A percentile compares a stretch with the other conserved stretches of the same genome.
Conservation (phyloP, 371 early-diverging fungal genomes). For the Mortierella sp. region DNA sequence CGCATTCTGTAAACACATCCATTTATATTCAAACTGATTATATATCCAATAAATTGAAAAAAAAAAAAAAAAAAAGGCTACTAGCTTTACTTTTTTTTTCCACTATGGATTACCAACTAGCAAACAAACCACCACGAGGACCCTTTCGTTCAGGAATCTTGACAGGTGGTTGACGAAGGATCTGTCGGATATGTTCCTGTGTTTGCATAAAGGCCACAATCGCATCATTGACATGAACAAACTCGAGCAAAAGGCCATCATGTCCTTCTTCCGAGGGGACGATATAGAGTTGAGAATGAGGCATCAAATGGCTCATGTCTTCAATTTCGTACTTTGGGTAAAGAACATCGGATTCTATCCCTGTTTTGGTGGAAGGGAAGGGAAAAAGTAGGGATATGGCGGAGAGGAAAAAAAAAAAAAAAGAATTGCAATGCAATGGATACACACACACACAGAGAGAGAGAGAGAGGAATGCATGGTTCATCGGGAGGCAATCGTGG, state of each 20-base stretch:
- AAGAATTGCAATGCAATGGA: too few relatives aligned
- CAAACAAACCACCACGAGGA: conserved; percentile 27
- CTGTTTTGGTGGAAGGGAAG: conserved; percentile 27
- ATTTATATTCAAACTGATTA: too few relatives aligned
- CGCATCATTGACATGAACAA: conserved; percentile 85
- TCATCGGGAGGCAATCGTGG: too few relatives aligned
- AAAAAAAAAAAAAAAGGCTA: too few relatives aligned
- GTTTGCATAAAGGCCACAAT: conserved; percentile 68
- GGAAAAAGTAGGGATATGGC: not conserved
- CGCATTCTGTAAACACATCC: too few relatives aligned
- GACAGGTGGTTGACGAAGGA: conserved; percentile 17
- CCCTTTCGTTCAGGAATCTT: conserved; percentile 4
- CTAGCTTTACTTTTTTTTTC: not conserved
- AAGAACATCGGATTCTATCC: conserved; percentile 91
- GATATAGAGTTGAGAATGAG: conserved; percentile 81
- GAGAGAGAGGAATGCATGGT: conserved; percentile 1
- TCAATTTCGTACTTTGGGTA: conserved; percentile 83
- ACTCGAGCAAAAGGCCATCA: conserved; percentile 95
- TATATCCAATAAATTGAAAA: too few relatives aligned
- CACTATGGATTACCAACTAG: conserved; percentile 27
- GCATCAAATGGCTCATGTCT: conserved; percentile 82
- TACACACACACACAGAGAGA: conserved; percentile 70
- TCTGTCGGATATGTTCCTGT: conserved; percentile 25
- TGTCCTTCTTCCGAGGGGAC: conserved; percentile 93
- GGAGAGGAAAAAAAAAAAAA: not conserved